Evolutionary conservation across 345 rosid species (phyloP), one percentile per base, ranked within the genome.

Genomic region (Murraya koenigii): DNA sequence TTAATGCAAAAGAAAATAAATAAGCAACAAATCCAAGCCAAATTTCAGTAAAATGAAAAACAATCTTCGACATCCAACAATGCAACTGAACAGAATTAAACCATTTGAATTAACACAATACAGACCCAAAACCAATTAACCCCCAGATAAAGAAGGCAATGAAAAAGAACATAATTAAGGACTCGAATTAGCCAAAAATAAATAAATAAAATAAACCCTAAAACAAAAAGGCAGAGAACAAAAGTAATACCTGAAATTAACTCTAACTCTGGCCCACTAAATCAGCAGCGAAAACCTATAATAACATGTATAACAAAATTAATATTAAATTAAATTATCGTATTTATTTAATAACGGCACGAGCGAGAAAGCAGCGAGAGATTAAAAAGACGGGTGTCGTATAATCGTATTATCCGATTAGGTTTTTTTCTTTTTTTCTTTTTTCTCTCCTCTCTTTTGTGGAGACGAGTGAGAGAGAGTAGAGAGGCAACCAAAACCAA

Each of bases 191-290:
- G 19, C 62, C 8, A 52, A 17, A 17, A n/a, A n/a, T n/a, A 64
- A 41, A 2, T 41, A 11, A 10, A 14, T n/a, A 41, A 41, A 41
- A 41, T 41, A 52, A 65, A 52, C 63, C 72, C 71, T 75, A 75
- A 66, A 66, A 35, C 8, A 76, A 8, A 32, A 25, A 22, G 17
- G 17, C 17, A 30, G 70, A 26, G 6, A 47, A 2, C 38, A 63
- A 25, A 74, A 58, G 38, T 8, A 75, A 36, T 66, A 66, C 78
- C 78, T 76, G 72, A 55, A 54, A 75, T n/a, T 28, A 49, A 55
- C 72, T 54, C 64, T 44, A 75, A 75, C 38, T 63, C 55, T 54
- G 63, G 52, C 56, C 39, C 56, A 72, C 68, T 39, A 73, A 73
- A 73, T 73, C 76, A 14, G 26, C 78, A 55, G 72, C 41, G 38